Conservation (phyloP, 805 yeast species). For the Nakazawaea ambrosiae region DNA sequence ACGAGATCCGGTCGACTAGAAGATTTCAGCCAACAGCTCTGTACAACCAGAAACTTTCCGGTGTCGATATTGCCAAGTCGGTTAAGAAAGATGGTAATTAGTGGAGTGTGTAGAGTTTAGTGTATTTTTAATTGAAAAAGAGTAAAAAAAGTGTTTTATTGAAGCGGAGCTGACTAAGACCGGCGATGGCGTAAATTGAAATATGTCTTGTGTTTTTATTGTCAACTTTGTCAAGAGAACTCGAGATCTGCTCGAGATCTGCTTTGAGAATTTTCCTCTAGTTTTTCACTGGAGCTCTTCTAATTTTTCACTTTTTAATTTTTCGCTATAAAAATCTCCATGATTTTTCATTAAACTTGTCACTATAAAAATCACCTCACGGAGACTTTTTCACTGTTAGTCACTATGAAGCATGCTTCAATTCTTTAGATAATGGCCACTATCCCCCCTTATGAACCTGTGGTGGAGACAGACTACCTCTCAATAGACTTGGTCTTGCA, state of each 20-base stretch:
- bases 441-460: not conserved
- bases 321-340: too few relatives aligned
- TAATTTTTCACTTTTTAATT: too few relatives aligned
- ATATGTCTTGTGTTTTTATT: too few relatives aligned
- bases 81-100: constrained; percentile 38
- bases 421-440: not conserved
- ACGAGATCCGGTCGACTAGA: constrained; percentile 75
- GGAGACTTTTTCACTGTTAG: too few relatives aligned
- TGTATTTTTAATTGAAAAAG: too few relatives aligned
- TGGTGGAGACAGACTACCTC: not conserved
- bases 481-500: not conserved
- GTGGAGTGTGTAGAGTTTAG: not conserved
- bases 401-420: too few relatives aligned
- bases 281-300: too few relatives aligned
- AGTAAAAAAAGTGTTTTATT: not conserved
- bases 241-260: too few relatives aligned
- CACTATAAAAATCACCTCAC: too few relatives aligned
- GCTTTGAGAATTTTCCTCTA: too few relatives aligned
- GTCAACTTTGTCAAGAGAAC: constrained; percentile 14
- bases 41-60: constrained; percentile 62
- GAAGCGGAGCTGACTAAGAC: not conserved
- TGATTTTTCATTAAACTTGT: too few relatives aligned
- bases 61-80: constrained; percentile 58
- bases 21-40: constrained; percentile 61
- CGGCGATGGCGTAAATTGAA: too few relatives aligned